phyloP scores from a whole-genome alignment of 202 grass and related monocot genomes.

The Elaeis oleifera region DNA sequence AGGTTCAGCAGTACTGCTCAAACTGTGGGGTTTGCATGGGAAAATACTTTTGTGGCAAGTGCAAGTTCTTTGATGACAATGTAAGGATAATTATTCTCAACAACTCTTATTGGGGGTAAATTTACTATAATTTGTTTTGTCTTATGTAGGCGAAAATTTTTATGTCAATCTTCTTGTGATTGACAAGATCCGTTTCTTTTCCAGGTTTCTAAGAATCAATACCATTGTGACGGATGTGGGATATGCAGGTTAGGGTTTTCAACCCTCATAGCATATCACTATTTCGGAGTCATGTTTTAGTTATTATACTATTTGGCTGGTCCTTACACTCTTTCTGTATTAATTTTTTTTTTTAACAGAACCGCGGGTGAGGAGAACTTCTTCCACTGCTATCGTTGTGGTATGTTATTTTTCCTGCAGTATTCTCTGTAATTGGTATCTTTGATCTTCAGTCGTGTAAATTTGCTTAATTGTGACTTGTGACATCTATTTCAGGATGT shows the following conservation, averaged over 20 bases:
- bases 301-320: background rate
- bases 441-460: background rate
- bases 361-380: slow-evolving; percentile 7
- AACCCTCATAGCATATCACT: too few species aligned
- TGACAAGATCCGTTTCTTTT: background rate
- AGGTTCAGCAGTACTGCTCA: slow-evolving; percentile 67
- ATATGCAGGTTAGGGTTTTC: slow-evolving; percentile 50
- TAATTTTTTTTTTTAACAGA: background rate
- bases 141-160: background rate
- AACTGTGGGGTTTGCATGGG: slow-evolving; percentile 69
- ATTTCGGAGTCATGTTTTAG: too few species aligned
- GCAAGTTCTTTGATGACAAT: slow-evolving; percentile 87
- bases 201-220: slow-evolving; percentile 60
- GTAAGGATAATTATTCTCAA: slow-evolving; percentile 23
- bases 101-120: too few species aligned
- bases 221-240: slow-evolving; percentile 80
- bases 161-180: slow-evolving; percentile 1
- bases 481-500: slow-evolving; percentile 39
- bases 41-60: slow-evolving; percentile 60
- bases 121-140: too few species aligned
- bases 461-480: background rate
- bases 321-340: background rate
- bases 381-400: slow-evolving; percentile 8
- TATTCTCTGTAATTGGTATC: background rate
- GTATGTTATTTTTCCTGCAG: background rate